A percentile compares a stretch with the other conserved stretches of the same genome.
Conservation (phyloP, 2,329 filamentous ascomycete species). For the Microcyclosporella mali region DNA sequence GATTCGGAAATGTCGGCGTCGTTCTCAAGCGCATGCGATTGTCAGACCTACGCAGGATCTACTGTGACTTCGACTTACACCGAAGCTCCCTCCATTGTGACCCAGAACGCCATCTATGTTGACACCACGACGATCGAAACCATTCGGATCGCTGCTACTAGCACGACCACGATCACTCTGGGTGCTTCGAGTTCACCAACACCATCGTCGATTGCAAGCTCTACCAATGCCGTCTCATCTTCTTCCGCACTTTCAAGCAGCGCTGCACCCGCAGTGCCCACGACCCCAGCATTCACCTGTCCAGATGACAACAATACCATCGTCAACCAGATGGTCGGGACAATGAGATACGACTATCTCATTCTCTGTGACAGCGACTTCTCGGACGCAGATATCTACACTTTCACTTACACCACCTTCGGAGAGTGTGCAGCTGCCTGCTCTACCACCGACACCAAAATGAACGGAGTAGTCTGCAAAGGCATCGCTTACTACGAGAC, state of each 20-base stretch:
- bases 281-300: conserved; percentile 27
- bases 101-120: conserved; percentile 16
- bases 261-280: conserved; percentile 15
- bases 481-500: conserved; percentile 27
- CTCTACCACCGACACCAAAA: conserved; percentile 25
- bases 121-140: conserved; percentile 18
- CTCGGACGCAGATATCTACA: conserved; percentile 23
- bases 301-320: conserved; percentile 28
- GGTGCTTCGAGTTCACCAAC: conserved; percentile 2
- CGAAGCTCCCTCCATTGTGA: conserved; percentile 13
- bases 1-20: conserved; percentile 18
- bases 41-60: conserved; percentile 20
- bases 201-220: neutral
- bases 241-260: neutral
- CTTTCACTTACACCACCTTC: conserved; percentile 25
- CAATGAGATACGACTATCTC: conserved; percentile 30
- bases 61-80: conserved; percentile 28
- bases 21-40: conserved; percentile 31
- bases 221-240: neutral
- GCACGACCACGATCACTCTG: conserved; percentile 14
- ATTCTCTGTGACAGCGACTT: conserved; percentile 30
- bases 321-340: conserved; percentile 29
- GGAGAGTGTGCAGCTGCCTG: conserved; percentile 31
- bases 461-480: conserved; percentile 28
- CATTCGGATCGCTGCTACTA: conserved; percentile 14